phyloP scores from a whole-genome alignment of 1,284 basidiomycete genomes.

The Ustilago esculenta region DNA sequence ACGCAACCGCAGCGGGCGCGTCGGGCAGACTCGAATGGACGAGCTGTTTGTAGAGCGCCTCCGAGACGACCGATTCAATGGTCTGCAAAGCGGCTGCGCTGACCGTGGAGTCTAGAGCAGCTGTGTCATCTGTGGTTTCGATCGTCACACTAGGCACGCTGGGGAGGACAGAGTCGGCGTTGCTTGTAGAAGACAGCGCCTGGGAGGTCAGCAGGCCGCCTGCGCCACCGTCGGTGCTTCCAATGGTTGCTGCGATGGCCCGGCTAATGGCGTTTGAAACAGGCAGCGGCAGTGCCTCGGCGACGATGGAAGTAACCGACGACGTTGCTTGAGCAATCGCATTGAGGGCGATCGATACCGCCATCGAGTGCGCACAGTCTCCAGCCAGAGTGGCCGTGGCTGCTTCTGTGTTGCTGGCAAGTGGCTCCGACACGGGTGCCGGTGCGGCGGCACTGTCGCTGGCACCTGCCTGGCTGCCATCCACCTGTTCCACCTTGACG shows the following conservation, averaged over 20 bases:
- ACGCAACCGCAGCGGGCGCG: no score
- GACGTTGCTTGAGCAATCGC: conserved; percentile 27
- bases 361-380: conserved; percentile 20
- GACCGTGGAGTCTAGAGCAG: conserved; percentile 19
- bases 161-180: neutral
- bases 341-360: conserved; percentile 31
- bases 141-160: neutral
- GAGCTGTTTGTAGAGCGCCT: conserved; percentile 37
- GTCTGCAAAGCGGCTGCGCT: conserved; percentile 34
- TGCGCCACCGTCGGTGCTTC: conserved; percentile 8
- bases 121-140: neutral
- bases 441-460: neutral
- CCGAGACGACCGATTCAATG: conserved; percentile 32
- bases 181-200: no score
- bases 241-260: conserved; percentile 36
- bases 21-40: conserved; percentile 17
- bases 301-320: conserved; percentile 5
- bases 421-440: neutral
- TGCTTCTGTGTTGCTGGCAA: neutral
- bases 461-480: no score
- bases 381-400: neutral
- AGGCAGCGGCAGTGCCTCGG: conserved; percentile 16
- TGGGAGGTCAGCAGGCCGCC: conserved; percentile 2
- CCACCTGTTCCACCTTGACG: conserved; percentile 12
- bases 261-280: conserved; percentile 36